Base-by-base conservation (phyloP, 352 stramenopile species). In the Phytopythium mirpurense region DNA sequence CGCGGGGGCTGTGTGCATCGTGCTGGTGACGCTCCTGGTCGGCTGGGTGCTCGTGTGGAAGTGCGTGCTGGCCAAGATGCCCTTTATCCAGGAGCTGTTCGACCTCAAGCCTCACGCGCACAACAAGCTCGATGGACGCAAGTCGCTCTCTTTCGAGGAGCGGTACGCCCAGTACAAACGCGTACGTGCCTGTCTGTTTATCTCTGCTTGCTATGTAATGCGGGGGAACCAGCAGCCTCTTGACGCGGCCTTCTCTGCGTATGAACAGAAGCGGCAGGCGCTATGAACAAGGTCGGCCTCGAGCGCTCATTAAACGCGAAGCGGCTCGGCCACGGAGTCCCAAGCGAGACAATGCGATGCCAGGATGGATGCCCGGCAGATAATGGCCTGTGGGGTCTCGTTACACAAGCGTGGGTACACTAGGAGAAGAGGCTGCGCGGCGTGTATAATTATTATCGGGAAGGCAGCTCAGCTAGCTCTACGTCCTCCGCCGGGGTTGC, bases 11-110 rank as follows among this genome's bases (percentile, higher is more conserved):
- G 74, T 92, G 38, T 83, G 74, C 59, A 92, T 92, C 63, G 72
- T 92, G 51, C 81, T 92, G n/a, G 78, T 86, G 55, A 92, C 81
- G 50, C 62, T 92, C 11, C 70, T 57, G 7, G 47, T 92, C 27
- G 79, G 78, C 50, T 92, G 81, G 81, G 73, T 92, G 49, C 68
- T 86, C n/a, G 81, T 92, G 51, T 92, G 81, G 81, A 92, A 90
- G 65, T 86, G 75, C 52, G 78, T 92, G 54, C 65, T 92, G 49
- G 74, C 81, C 47, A 88, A 88, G 59, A 92, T 92, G 77, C 76
- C 76, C 18, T 88, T 92, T 54, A 57, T 92, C 31, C 81, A 88
- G 57, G 81, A 92, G 61, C 73, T 92, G 23, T 88, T 92, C 65
- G 81, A 92, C 64, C 64, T 92, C 52, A 88, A 90, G 57, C 77